Conservation (phyloP, 2,329 filamentous ascomycete genomes). For the Calonectria pseudoturangicola region DNA sequence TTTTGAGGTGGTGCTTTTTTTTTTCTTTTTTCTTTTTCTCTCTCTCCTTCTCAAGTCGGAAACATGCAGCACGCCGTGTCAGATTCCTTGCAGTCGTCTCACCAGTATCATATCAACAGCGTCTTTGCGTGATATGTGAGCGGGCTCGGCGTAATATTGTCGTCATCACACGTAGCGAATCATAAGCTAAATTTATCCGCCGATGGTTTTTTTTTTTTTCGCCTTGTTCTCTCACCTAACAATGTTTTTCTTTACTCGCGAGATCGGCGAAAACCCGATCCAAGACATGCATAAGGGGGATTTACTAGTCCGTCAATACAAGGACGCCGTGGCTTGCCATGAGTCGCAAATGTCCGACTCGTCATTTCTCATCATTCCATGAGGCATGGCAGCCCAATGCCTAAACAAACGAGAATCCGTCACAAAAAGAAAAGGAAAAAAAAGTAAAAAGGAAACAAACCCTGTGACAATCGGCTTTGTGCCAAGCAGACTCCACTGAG, state of each 20-base stretch:
- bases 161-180: neutral
- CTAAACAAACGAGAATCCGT: neutral
- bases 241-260: constrained; percentile 14
- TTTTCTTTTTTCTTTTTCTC: neutral
- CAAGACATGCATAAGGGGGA: constrained; percentile 2
- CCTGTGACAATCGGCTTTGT: neutral
- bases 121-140: neutral
- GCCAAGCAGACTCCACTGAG: neutral
- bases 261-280: neutral
- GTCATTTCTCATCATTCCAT: constrained; percentile 9
- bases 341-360: constrained; percentile 12
- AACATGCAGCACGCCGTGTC: neutral
- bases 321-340: neutral
- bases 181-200: neutral
- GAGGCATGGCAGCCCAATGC: neutral
- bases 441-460: neutral
- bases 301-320: neutral
- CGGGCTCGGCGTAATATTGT: neutral
- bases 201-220: neutral
- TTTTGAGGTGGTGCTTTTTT: neutral
- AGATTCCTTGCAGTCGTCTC: neutral
- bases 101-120: neutral
- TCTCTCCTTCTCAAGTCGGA: neutral
- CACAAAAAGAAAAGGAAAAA: constrained; percentile 1
- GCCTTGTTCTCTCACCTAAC: neutral